Percentiles rank a stretch among this genome's conserved stretches.
Conservation (phyloP, 1,284 basidiomycete species). For the Sanghuangporus baumii region DNA sequence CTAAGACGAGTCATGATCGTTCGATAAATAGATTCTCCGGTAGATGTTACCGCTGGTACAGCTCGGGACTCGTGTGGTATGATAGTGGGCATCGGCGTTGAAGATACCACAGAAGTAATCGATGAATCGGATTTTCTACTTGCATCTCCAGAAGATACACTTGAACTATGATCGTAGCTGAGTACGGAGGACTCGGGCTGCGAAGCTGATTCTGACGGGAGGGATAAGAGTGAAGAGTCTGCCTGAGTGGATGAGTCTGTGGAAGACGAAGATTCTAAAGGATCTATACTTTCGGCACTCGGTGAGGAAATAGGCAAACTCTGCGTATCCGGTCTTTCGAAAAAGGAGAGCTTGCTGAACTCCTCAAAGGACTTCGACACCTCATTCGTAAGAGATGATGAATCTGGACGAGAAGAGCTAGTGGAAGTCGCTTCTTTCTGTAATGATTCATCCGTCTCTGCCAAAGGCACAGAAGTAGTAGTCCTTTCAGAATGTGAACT, state of each 20-base stretch:
- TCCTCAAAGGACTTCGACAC: neutral
- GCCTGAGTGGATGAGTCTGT: neutral
- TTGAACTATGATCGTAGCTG: too few species aligned
- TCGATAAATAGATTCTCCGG: slow-evolving; percentile 94
- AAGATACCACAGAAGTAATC: slow-evolving; percentile 10
- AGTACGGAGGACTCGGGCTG: neutral
- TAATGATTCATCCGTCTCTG: neutral
- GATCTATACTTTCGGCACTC: neutral
- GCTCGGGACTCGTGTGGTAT: slow-evolving; percentile 21
- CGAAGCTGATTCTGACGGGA: neutral
- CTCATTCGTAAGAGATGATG: too few species aligned
- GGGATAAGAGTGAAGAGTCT: neutral
- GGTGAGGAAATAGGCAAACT: neutral
- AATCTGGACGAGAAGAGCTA: neutral
- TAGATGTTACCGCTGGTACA: slow-evolving; percentile 28
- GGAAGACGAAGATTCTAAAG: neutral
- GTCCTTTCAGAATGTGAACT: neutral
- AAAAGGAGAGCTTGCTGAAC: neutral
- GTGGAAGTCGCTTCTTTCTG: neutral
- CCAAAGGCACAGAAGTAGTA: slow-evolving; percentile 15
- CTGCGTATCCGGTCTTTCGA: neutral
- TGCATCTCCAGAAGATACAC: neutral
- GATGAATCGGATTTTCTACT: neutral
- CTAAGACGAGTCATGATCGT: slow-evolving; percentile 92
- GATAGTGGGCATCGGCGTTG: slow-evolving; percentile 20